Conservation (phyloP, 805 yeast genomes). For the Ogataea siamensis region DNA sequence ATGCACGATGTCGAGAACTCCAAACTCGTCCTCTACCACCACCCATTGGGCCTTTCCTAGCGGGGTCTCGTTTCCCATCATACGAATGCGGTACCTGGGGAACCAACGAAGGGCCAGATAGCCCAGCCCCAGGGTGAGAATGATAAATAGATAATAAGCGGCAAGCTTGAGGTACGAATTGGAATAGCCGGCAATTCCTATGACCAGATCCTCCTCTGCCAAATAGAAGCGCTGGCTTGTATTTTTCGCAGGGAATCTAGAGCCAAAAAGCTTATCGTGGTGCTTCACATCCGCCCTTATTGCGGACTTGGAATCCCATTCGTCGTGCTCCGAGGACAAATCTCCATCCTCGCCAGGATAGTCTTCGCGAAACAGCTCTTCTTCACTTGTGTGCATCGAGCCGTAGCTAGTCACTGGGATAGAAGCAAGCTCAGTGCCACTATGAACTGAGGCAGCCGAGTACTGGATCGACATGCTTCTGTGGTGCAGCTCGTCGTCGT, state of each 20-base stretch:
- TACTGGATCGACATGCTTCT: conserved; percentile 16
- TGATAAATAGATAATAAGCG: conserved; percentile 53
- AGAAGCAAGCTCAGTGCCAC: conserved; percentile 1
- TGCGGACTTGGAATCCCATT: conserved; percentile 15
- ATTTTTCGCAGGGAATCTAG: conserved; percentile 39
- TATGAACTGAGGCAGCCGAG: conserved; percentile 6
- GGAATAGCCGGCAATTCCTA: conserved; percentile 89
- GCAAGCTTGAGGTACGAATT: conserved; percentile 46
- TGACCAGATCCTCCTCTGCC: conserved; percentile 92
- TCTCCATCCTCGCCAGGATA: conserved; percentile 23
- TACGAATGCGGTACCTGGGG: conserved; percentile 67
- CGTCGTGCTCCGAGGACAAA: conserved; percentile 14
- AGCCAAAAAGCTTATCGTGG: conserved; percentile 45
- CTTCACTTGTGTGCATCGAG: conserved; percentile 20
- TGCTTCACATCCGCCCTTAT: conserved; percentile 27
- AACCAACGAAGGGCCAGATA: conserved; percentile 81
- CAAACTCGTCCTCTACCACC: conserved; percentile 90
- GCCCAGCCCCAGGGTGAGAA: conserved; percentile 65
- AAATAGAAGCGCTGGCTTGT: conserved; percentile 80
- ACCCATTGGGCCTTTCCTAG: conserved; percentile 89
- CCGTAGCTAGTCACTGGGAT: conserved; percentile 14
- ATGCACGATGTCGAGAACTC: conserved; percentile 65
- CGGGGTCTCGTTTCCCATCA: conserved; percentile 64
- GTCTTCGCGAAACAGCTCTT: conserved; percentile 19
- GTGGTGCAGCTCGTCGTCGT: conserved; percentile 42